phyloP scores from a whole-genome alignment of 805 yeast species.

The Myxozyma geophila region DNA sequence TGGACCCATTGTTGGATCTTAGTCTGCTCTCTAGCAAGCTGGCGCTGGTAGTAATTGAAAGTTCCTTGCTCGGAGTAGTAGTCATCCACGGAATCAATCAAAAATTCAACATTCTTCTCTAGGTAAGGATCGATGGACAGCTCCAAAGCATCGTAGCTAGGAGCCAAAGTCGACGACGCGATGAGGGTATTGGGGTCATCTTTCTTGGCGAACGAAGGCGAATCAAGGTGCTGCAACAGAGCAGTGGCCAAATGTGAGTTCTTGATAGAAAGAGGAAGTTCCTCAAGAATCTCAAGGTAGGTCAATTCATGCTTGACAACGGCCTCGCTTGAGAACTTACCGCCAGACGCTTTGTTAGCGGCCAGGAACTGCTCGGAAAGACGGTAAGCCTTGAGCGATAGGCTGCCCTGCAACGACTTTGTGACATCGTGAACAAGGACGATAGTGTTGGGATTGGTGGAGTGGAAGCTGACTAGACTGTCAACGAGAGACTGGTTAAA shows the following conservation, averaged over 20 bases:
- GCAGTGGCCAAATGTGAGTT: constrained; percentile 70
- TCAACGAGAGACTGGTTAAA: constrained; percentile 67
- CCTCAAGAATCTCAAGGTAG: constrained; percentile 70
- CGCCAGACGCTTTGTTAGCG: constrained; percentile 51
- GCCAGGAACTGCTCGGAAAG: constrained; percentile 65
- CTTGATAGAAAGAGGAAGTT: constrained; percentile 66
- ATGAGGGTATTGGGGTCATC: constrained; percentile 28
- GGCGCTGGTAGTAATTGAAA: constrained; percentile 81
- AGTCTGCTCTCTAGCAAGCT: constrained; percentile 66
- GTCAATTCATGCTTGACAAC: constrained; percentile 64
- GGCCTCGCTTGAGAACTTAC: constrained; percentile 68
- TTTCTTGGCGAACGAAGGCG: constrained; percentile 25
- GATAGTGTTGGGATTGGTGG: constrained; percentile 56
- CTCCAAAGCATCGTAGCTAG: constrained; percentile 48
- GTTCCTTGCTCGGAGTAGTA: constrained; percentile 78
- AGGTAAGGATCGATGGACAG: constrained; percentile 51
- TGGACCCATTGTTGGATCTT: constrained; percentile 77
- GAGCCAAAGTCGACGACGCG: constrained; percentile 31
- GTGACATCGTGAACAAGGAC: constrained; percentile 62
- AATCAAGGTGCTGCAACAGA: constrained; percentile 48
- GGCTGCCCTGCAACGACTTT: constrained; percentile 60
- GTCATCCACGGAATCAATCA: constrained; percentile 72
- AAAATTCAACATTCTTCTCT: constrained; percentile 58
- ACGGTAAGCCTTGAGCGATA: constrained; percentile 70
- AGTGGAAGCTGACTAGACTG: constrained; percentile 67